Base-by-base conservation (phyloP, 371 early-diverging fungal genomes). In the Mucor plumbeus region DNA sequence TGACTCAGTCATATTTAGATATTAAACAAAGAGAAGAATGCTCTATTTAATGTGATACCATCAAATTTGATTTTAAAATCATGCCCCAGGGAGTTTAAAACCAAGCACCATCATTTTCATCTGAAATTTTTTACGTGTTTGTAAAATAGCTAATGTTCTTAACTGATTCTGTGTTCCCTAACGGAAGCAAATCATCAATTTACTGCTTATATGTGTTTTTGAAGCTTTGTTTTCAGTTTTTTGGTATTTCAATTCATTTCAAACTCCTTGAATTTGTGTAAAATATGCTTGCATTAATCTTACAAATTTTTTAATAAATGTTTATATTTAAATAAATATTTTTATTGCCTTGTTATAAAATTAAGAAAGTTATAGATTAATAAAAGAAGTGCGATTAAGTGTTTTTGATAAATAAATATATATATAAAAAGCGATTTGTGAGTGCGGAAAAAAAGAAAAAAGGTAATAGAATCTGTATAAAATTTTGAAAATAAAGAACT, bases 261-360 rank as follows among this genome's bases (percentile, higher is more conserved):
- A 47, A 47, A 47, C 47, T 47, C 47, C 47, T 47, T 47, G n/a
- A 19, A 47, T 47, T 17, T 17, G 47, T 47, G 47, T 19, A n/a
- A n/a, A 47, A 17, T 47, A 8, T 47, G n/a, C n/a, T 19, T 47
- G 47, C 47, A 47, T 47, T 47, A 10, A 47, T 26, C 26, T 26
- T 3, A 26, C 26, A 26, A 26, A 26, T 3, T 7, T n/a, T 47
- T 7, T 44, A 19, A 47, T 19, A 17, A 47, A 17, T 47, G 47
- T 19, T 47, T 47, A 17, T 47, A 17, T 17, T 47, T 47, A 6
- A 47, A 19, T 19, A 17, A 47, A 17, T n/a, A 47, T 19, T 47
- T 47, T 47, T 47, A 47, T 47, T 47, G 47, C 47, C 19, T 47
- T 19, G n/a, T 47, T 17, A n/a, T 43, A 47, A n/a, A 17, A 47